Base-by-base conservation (phyloP, 2,329 filamentous ascomycete genomes). In the Mariannaea sp. region DNA sequence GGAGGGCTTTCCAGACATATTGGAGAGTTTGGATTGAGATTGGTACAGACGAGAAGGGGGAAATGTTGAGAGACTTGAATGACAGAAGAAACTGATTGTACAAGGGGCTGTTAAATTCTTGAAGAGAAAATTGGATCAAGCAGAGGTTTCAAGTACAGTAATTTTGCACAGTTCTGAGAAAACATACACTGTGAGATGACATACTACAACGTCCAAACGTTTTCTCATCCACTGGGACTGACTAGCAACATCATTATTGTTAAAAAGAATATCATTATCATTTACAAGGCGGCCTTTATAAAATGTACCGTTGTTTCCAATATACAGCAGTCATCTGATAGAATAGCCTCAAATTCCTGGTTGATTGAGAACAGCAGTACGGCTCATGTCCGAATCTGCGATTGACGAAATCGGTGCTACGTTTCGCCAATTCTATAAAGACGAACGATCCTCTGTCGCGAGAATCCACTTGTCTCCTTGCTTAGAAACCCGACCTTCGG, bases 401-500 rank as follows among this genome's bases (percentile, higher is more conserved):
- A 32, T 6, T 14, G 7, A 8, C 13, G 16, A 44, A 14, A 33
- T 40, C 14, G 27, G 13, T 19, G 26, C 41, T 44, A n/a, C 27
- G 39, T 29, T 22, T 35, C 26, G 19, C 16, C 14, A 24, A 20
- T 19, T 8, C 59, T 48, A 70, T 8, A 70, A 44, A 22, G 59
- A 62, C 14, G 65, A 56, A 16, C 61, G 55, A 27, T 59, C 61
- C 30, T 59, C 57, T 45, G 41, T 40, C 22, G 58, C 53, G 43
- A 73, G 32, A 17, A 52, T 60, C 70, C 70, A 72, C 32, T 46
- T 49, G 17, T 68, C 64, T 8, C 70, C 73, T 7, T 69, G 68
- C 19, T 71, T 67, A 13, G 68, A 61, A 4, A 88, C 88, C 66
- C 79, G 88, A 2, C 86, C 89, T 64, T 97, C 94, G 10, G 73